Evolutionary conservation across 768 basidiomycete species (phyloP).

Genomic region (Trametopsis cervina): DNA sequence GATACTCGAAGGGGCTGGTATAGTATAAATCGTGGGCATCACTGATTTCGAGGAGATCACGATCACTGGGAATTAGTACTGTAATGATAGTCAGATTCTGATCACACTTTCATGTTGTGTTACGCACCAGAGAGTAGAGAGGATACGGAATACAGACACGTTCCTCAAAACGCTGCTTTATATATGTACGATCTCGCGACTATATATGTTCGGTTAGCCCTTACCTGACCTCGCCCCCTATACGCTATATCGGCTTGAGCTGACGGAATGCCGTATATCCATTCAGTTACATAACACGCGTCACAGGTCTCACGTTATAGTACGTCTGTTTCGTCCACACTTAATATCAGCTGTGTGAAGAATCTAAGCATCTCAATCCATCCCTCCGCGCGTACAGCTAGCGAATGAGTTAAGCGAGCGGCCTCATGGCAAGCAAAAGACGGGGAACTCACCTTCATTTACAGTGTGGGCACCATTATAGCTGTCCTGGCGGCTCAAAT

Average conservation of each 20-base stretch:
- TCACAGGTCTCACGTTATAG: neutral
- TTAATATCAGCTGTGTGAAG: slow-evolving; percentile 58
- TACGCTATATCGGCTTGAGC: neutral
- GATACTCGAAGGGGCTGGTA: no score
- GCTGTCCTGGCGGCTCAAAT: slow-evolving; percentile 14
- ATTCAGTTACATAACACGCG: neutral
- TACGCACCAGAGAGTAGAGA: no score
- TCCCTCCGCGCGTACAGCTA: slow-evolving; percentile 42
- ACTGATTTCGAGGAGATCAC: no score
- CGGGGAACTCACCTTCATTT: slow-evolving; percentile 49
- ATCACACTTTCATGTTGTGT: no score
- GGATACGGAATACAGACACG: no score
- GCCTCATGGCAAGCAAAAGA: neutral
- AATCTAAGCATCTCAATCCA: slow-evolving; percentile 64
- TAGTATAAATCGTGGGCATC: no score
- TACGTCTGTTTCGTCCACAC: slow-evolving; percentile 44
- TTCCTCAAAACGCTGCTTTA: no score
- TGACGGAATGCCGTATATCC: neutral
- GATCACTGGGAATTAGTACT: no score
- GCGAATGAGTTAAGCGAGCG: slow-evolving; percentile 10
- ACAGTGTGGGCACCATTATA: slow-evolving; percentile 56
- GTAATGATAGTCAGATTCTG: no score
- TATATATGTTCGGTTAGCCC: no score
- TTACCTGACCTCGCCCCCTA: no score
- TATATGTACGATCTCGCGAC: no score